Percentiles rank a stretch among this genome's conserved stretches.
phyloP scores from a whole-genome alignment of 176 grass and related monocot species.

The Musa itinerans region DNA sequence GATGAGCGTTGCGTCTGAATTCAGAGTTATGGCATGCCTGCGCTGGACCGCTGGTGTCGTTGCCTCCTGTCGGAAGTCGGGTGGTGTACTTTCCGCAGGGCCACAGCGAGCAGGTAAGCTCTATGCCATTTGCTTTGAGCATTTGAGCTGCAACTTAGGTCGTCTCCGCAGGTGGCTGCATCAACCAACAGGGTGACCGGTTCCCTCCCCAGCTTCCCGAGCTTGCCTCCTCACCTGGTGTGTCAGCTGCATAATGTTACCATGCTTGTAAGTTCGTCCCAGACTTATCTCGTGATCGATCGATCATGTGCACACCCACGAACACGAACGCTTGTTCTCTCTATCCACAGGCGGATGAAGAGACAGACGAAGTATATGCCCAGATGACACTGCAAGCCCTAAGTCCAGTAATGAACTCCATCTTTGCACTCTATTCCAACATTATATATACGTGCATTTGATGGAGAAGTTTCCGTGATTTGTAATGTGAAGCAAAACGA shows the following conservation, averaged over 20 bases:
- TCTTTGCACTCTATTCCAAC: not conserved
- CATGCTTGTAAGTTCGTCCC: constrained; percentile 4
- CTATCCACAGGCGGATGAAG: constrained; percentile 7
- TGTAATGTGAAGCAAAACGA: not conserved
- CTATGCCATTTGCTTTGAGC: too few relatives aligned
- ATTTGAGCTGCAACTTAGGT: too few relatives aligned
- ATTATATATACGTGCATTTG: not conserved
- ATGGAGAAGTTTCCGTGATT: not conserved
- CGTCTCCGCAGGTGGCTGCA: not conserved
- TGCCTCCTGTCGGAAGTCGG: not conserved
- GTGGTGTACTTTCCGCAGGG: constrained; percentile 13
- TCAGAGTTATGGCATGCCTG: constrained; percentile 15
- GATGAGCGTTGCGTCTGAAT: not conserved
- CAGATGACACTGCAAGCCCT: constrained; percentile 18
- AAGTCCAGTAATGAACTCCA: constrained; percentile 1
- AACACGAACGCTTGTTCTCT: too few relatives aligned
- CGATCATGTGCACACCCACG: too few relatives aligned
- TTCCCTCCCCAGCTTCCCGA: not conserved
- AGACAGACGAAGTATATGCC: constrained; percentile 16
- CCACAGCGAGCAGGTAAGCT: not conserved
- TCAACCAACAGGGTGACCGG: not conserved
- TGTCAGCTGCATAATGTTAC: constrained; percentile 16
- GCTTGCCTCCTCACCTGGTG: constrained; percentile 8
- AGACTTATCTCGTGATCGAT: too few relatives aligned
- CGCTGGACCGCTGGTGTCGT: constrained; percentile 5